Evolutionary conservation across 169 alveolate species (phyloP).

Genomic region (Plasmodium ovale): DNA sequence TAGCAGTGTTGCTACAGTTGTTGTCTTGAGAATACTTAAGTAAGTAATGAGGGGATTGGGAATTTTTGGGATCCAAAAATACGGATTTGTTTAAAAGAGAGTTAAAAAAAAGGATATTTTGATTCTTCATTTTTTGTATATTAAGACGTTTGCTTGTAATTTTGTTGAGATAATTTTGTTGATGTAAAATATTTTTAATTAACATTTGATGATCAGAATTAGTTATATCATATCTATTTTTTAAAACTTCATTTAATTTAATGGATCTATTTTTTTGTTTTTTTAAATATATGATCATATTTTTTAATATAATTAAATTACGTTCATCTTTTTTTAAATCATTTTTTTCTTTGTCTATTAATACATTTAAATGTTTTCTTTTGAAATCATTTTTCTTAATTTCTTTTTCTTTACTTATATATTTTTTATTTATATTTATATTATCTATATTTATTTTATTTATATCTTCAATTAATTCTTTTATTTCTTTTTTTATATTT

Average conservation of each 20-base stretch:
- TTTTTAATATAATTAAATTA: conserved; percentile 43
- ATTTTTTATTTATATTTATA: conserved; percentile 38
- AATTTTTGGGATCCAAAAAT: conserved; percentile 36
- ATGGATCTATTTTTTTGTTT: conserved; percentile 61
- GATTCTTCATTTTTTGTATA: conserved; percentile 48
- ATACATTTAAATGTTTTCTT: conserved; percentile 17
- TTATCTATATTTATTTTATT: conserved; percentile 65
- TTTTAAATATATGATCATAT: conserved; percentile 57
- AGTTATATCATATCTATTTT: conserved; percentile 63
- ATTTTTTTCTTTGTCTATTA: conserved; percentile 51
- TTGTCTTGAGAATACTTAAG: not conserved
- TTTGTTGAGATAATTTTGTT: conserved; percentile 62
- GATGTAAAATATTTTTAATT: conserved; percentile 41
- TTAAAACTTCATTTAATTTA: conserved; percentile 48
- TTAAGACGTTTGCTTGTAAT: conserved; percentile 55
- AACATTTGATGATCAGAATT: conserved; percentile 59
- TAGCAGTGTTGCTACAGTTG: not conserved
- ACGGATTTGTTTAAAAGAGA: conserved; percentile 42
- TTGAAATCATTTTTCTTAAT: conserved; percentile 23
- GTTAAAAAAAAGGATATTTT: conserved; percentile 26
- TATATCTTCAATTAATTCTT: conserved; percentile 60
- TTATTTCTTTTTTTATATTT: conserved; percentile 47
- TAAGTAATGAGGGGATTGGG: no score
- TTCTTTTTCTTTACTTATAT: conserved; percentile 52
- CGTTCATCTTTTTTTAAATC: conserved; percentile 69